Percentiles rank a stretch among this genome's conserved stretches.
Evolutionary conservation across 805 yeast genomes (phyloP).

Genomic region (Torulaspora quercuum): DNA sequence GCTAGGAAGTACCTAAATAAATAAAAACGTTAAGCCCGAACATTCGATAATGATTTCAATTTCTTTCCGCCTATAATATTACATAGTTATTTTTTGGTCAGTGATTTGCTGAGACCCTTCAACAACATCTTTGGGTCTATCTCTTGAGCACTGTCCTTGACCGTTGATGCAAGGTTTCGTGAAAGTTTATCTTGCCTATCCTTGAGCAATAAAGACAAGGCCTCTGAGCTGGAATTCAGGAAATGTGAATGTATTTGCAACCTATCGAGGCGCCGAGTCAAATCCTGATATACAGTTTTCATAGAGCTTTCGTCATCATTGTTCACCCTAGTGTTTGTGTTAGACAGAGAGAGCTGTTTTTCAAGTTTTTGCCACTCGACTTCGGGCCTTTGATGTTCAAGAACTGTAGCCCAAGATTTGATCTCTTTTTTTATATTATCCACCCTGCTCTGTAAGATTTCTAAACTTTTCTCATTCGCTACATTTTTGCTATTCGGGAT

Average conservation of each 20-base stretch:
- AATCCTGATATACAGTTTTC: constrained; percentile 14
- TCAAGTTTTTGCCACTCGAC: constrained; percentile 21
- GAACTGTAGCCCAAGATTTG: constrained; percentile 27
- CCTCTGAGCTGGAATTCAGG: constrained; percentile 25
- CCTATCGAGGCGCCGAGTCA: constrained; percentile 20
- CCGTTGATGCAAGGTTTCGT: constrained; percentile 14
- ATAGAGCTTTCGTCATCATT: not conserved
- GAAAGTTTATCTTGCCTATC: constrained; percentile 22
- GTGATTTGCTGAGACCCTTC: constrained; percentile 27
- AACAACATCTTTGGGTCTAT: constrained; percentile 21
- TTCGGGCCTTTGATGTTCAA: constrained; percentile 21
- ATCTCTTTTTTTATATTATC: constrained; percentile 26
- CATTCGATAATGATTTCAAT: constrained; percentile 3
- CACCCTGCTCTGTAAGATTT: constrained; percentile 25
- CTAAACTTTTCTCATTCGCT: constrained; percentile 29
- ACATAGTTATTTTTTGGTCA: constrained; percentile 12
- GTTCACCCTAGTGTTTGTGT: constrained; percentile 1
- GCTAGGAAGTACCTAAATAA: constrained; percentile 71
- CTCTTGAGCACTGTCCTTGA: constrained; percentile 8
- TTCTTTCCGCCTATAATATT: constrained; percentile 4
- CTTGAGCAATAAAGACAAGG: constrained; percentile 19
- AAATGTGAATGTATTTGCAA: constrained; percentile 27
- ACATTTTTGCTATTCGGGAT: constrained; percentile 35
- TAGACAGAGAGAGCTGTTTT: not conserved
- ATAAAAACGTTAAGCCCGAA: constrained; percentile 3